Evolutionary conservation across 495 filamentous ascomycete genomes (phyloP).

Genomic region (Neurospora tetrasperma): DNA sequence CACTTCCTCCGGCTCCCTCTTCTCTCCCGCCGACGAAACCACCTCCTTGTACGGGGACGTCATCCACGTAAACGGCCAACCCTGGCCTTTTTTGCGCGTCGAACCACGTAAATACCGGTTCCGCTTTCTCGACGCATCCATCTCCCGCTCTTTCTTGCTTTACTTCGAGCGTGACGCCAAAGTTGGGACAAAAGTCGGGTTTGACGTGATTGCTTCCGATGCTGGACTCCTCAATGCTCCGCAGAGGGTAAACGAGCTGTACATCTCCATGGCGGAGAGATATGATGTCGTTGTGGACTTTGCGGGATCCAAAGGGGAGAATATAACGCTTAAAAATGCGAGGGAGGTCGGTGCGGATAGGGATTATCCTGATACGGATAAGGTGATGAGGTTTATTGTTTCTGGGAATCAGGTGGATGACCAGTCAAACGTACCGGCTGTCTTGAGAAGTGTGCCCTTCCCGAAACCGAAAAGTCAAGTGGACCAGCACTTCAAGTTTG

Average conservation of each 20-base stretch:
- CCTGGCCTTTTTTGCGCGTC: constrained; percentile 46
- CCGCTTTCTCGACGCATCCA: constrained; percentile 38
- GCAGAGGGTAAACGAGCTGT: constrained; percentile 23
- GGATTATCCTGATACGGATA: constrained; percentile 38
- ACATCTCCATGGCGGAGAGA: constrained; percentile 44
- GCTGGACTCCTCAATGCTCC: constrained; percentile 35
- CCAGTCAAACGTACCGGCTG: background rate
- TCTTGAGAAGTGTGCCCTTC: no score
- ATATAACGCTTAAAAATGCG: constrained; percentile 32
- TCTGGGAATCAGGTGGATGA: constrained; percentile 20
- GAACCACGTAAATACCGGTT: constrained; percentile 49
- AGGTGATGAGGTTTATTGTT: constrained; percentile 46
- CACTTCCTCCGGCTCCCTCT: constrained; percentile 34
- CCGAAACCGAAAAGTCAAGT: constrained; percentile 8
- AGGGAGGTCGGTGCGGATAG: constrained; percentile 35
- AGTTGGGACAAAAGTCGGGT: background rate
- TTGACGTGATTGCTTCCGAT: constrained; percentile 43
- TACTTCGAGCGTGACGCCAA: constrained; percentile 24
- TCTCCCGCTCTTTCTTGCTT: constrained; percentile 40
- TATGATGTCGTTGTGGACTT: constrained; percentile 49
- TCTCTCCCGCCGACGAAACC: constrained; percentile 26
- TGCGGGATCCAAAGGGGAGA: constrained; percentile 33
- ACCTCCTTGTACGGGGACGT: constrained; percentile 43
- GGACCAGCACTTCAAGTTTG: constrained; percentile 34
- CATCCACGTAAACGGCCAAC: constrained; percentile 47